These are phyloP conservation scores for Chalciporus piperatoides DNA, from an alignment of 1,284 basidiomycete species.

Conservation along the genomic window DNA sequence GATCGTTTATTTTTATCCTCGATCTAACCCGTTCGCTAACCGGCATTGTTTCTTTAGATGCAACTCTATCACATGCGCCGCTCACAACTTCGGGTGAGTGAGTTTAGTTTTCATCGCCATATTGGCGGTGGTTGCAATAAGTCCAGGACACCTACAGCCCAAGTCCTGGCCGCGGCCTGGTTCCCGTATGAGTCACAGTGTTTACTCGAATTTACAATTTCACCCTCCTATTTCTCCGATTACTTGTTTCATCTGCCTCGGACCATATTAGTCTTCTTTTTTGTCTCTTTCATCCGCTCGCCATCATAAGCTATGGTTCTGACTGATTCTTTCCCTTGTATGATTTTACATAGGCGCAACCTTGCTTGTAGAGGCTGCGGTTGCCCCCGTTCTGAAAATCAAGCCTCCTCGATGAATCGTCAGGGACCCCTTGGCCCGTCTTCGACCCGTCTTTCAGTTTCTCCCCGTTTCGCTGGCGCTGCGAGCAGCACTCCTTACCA, in stretches of 20 bases:
- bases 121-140: conserved; percentile 1
- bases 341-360: conserved; percentile 61
- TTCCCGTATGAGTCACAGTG: conserved; percentile 24
- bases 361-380: conserved; percentile 70
- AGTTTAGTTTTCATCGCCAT: conserved; percentile 5
- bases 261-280: conserved; percentile 7
- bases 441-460: conserved; percentile 37
- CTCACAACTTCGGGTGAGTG: conserved; percentile 73
- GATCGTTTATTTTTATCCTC: conserved; percentile 16
- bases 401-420: conserved; percentile 29
- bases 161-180: conserved; percentile 4
- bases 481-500: conserved; percentile 12
- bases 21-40: conserved; percentile 14
- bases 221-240: conserved; percentile 21
- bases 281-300: conserved; percentile 24
- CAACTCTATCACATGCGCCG: conserved; percentile 54
- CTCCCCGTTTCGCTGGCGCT: conserved; percentile 42
- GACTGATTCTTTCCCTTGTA: conserved; percentile 44
- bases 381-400: conserved; percentile 47
- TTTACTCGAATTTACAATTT: conserved; percentile 26
- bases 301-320: conserved; percentile 30
- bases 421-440: conserved; percentile 24
- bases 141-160: not conserved
- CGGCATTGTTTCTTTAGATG: conserved; percentile 43
- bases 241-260: conserved; percentile 9